phyloP scores from a whole-genome alignment of 2,329 filamentous ascomycete genomes.

The Colletotrichum melonis region DNA sequence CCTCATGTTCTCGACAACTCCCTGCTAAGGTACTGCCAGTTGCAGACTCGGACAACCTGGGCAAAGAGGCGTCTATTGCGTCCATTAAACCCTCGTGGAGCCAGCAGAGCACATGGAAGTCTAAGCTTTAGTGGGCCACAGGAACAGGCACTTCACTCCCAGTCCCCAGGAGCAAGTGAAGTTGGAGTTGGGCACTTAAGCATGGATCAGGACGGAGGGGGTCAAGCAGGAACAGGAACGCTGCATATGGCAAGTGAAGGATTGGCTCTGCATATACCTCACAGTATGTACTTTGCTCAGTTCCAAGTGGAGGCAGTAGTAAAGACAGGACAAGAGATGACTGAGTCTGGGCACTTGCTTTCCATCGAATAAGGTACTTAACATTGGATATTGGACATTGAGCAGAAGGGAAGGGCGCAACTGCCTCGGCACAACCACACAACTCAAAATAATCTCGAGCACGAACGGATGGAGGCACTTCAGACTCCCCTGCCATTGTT shows the following conservation, averaged over 20 bases:
- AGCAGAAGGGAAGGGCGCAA: not conserved
- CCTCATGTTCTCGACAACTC: not conserved
- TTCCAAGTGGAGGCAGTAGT: not conserved
- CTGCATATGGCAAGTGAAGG: not conserved
- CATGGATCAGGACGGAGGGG: not conserved
- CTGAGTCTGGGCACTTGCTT: not conserved
- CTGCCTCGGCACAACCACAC: not conserved
- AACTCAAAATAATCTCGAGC: not conserved
- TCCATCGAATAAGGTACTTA: too few species aligned
- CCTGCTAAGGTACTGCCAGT: not conserved
- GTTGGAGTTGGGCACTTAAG: not conserved
- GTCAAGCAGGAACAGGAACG: not conserved
- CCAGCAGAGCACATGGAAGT: slow-evolving; percentile 3
- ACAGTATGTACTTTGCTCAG: not conserved
- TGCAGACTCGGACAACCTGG: not conserved
- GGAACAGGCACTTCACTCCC: not conserved
- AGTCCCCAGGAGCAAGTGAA: not conserved
- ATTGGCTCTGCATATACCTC: too few species aligned
- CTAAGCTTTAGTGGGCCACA: slow-evolving; percentile 30
- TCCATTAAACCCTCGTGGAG: slow-evolving; percentile 27
- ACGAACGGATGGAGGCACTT: not conserved
- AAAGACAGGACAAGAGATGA: not conserved
- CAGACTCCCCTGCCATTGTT: slow-evolving; percentile 2
- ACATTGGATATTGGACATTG: not conserved
- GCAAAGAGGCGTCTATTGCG: not conserved